Evolutionary conservation across 2,329 filamentous ascomycete species (phyloP), one percentile per base, ranked within the genome.

Genomic region (Aspergillus glaucus): DNA sequence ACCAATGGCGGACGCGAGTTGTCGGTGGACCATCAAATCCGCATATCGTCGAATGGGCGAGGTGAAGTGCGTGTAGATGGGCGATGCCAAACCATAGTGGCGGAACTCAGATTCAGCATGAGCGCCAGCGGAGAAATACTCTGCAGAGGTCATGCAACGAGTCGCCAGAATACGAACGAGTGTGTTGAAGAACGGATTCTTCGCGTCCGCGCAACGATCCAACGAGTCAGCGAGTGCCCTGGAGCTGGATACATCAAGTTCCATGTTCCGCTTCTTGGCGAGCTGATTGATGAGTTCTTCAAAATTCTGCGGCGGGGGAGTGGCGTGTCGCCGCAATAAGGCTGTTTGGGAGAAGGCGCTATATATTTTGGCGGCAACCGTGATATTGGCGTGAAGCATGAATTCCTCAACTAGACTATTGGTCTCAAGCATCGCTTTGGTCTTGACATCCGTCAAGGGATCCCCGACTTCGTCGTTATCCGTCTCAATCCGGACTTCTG

Each of bases 51-150:
- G 87, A 66, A 98, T 98, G 3, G 93, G 94, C 3, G 88, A 94
- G 0, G 93, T 98, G 72, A 98, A 98, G 70, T 98, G 93, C 2
- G 93, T 98, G 75, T 98, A 98, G 66, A 98, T 98, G 62, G 94
- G 88, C 3, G 87, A 90, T 0, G 94, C 94, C 32, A 98, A 84
- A 58, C 93, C 93, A 70, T 98, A 98, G 73, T 98, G 94, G 46
- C 89, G 83, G 79, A 95, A 98, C 66, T 97, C 93, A 0, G 89
- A 86, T 67, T 93, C 92, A 0, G 91, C 83, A 67, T 96, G 90
- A 6, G 90, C 91, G 51, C 93, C 93, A 0, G 92, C 88, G 72
- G 88, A 93, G 72, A 98, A 98, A 73, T 98, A 98, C 72, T 98
- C 93, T 53, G 93, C 93, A 47, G 89, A 93, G 78, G 95, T 95